phyloP scores from a whole-genome alignment of 2,329 filamentous ascomycete species.

The Neobulgaria alba region DNA sequence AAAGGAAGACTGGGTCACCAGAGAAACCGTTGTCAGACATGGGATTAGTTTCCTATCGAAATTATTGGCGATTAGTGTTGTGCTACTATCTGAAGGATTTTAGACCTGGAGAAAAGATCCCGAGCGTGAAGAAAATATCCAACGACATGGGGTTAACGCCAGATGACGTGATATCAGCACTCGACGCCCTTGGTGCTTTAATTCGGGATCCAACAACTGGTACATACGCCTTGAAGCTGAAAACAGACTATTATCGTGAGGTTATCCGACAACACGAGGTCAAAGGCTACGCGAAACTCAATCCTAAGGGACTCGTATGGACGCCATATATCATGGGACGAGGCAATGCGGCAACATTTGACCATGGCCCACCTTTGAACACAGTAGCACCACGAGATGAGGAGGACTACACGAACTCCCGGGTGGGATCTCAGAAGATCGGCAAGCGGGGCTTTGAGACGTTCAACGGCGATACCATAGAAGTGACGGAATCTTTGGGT shows the following conservation, averaged over 20 bases:
- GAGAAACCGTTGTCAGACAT: conserved; percentile 98
- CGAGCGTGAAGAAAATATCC: conserved; percentile 63
- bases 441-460: conserved; percentile 21
- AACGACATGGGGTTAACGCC: conserved; percentile 90
- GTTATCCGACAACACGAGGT: conserved; percentile 84
- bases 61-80: conserved; percentile 88
- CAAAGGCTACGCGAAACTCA: conserved; percentile 80
- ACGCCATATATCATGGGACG: conserved; percentile 96
- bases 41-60: conserved; percentile 93
- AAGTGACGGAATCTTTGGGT: conserved; percentile 21
- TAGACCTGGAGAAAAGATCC: conserved; percentile 40
- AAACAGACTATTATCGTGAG: conserved; percentile 74
- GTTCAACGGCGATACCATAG: conserved; percentile 20
- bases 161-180: conserved; percentile 88
- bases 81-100: conserved; percentile 72
- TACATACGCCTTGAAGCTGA: conserved; percentile 80
- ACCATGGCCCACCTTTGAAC: conserved; percentile 71
- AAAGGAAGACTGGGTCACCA: conserved; percentile 88
- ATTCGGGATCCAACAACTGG: conserved; percentile 84
- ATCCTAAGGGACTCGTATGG: conserved; percentile 77
- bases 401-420: conserved; percentile 8
- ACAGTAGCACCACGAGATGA: conserved; percentile 67
- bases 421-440: conserved; percentile 6
- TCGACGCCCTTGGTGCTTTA: conserved; percentile 83
- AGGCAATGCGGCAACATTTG: conserved; percentile 72